phyloP scores from a whole-genome alignment of 2,329 filamentous ascomycete species.

The Botrytis fragariae region DNA sequence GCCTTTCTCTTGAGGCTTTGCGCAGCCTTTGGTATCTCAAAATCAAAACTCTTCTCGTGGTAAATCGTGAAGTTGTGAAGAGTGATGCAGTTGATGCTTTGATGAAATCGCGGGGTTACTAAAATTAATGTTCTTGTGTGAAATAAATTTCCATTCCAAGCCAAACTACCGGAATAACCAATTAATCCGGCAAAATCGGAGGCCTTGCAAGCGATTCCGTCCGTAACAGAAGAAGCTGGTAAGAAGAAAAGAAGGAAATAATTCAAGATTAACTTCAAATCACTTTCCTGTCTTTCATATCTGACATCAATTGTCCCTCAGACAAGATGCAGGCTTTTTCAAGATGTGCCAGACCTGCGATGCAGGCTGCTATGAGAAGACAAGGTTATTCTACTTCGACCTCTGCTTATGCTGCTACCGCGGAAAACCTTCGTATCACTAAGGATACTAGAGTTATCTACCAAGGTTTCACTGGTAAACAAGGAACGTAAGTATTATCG shows the following conservation, averaged over 20 bases:
- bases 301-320: slow-evolving; percentile 36
- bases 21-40: neutral
- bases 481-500: slow-evolving; percentile 74
- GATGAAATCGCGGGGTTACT: slow-evolving; percentile 8
- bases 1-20: neutral
- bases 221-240: slow-evolving; percentile 15
- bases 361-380: slow-evolving; percentile 65
- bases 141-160: slow-evolving; percentile 11
- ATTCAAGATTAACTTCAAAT: slow-evolving; percentile 21
- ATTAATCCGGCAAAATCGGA: slow-evolving; percentile 13
- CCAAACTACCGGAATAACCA: neutral
- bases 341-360: slow-evolving; percentile 66
- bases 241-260: slow-evolving; percentile 18
- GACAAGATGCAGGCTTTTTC: slow-evolving; percentile 80
- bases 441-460: slow-evolving; percentile 89
- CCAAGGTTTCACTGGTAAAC: slow-evolving; percentile 97
- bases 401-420: slow-evolving; percentile 68
- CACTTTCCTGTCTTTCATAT: slow-evolving; percentile 25
- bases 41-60: no score
- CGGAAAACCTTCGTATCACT: slow-evolving; percentile 90
- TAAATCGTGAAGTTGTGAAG: neutral
- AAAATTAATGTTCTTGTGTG: slow-evolving; percentile 5
- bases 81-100: neutral
- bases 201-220: slow-evolving; percentile 19
- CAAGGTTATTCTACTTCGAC: slow-evolving; percentile 72